Conservation (phyloP, 2,329 filamentous ascomycete genomes). For the Myriosclerotinia scirpicola region DNA sequence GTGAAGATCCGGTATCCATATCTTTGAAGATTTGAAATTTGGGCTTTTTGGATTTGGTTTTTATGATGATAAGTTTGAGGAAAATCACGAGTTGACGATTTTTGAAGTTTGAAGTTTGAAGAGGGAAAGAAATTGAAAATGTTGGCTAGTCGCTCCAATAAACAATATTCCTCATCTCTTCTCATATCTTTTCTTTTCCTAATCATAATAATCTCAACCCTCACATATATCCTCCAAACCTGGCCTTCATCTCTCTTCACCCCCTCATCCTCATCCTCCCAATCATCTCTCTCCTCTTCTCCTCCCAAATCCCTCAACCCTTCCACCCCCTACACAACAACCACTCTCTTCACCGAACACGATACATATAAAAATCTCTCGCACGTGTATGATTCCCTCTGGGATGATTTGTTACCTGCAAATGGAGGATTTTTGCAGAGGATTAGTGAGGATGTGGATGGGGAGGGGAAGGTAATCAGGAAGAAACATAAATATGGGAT, state of each 20-base stretch:
- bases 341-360: slow-evolving; percentile 8
- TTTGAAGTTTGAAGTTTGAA: background rate
- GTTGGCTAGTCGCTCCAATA: background rate
- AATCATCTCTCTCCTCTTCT: background rate
- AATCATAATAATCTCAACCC: background rate
- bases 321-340: background rate
- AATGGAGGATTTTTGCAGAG: slow-evolving; percentile 10
- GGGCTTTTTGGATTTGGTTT: too few species aligned
- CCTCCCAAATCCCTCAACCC: background rate
- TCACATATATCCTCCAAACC: background rate
- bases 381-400: slow-evolving; percentile 4
- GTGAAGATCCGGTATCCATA: too few species aligned
- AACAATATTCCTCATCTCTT: background rate
- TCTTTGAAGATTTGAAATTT: too few species aligned
- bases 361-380: slow-evolving; percentile 14
- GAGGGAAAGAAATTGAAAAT: background rate
- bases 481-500: slow-evolving; percentile 13
- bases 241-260: background rate
- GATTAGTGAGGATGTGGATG: background rate
- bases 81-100: too few species aligned
- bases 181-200: background rate
- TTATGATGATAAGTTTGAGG: too few species aligned
- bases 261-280: background rate
- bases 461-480: too few species aligned
- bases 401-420: slow-evolving; percentile 1